Base-by-base conservation (phyloP, 495 filamentous ascomycete genomes). In the Lepraria neglecta region DNA sequence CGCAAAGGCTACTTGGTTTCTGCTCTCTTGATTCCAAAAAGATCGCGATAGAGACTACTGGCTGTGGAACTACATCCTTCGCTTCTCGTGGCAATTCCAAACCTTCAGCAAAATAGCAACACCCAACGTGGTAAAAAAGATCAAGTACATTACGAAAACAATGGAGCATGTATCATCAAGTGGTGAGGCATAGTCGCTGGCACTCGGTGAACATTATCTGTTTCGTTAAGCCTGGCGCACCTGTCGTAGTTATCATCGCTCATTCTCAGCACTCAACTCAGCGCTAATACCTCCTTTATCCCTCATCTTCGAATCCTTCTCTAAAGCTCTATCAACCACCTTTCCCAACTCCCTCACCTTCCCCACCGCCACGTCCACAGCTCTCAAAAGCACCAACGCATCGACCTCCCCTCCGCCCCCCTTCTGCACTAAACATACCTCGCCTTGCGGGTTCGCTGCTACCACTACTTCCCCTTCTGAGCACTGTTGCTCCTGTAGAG, bases 401-500 rank as follows among this genome's bases (percentile, higher is more conserved):
- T 94, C 87, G 15, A 95, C 81, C 14, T 91, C 82, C 19, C 81
- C 80, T 7, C 94, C 94, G 1, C 90, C 89, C 47, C 88, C 81
- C 74, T 97, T 98, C 31, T 90, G 86, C 61, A 97, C 80, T 75
- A 91, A 88, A 68, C 91, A 96, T 24, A 97, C 82, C 74, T 97
- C 94, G 1, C 95, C 94, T 65, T 90, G 84, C 59, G 84, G 81
- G 72, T 97, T 97, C 70, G 96, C 76, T 14, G 86, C 89, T 56
- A 98, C 82, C 1, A 95, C 87, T 48, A 92, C 79, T 69, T 90
- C 89, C 19, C 87, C 91, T 43, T 91, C 87, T 3, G 90, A 81
- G 35, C 92, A 78, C 71, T 92, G 88, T 75, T 97, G 92, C 72
- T 98, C 94, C 61, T 87, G 76, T 65, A 86, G 77, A 21, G 80